A percentile compares a stretch with the other conserved stretches of the same genome.
Conservation (phyloP, 257 asterid species). For the Nicotiana sylvestris region DNA sequence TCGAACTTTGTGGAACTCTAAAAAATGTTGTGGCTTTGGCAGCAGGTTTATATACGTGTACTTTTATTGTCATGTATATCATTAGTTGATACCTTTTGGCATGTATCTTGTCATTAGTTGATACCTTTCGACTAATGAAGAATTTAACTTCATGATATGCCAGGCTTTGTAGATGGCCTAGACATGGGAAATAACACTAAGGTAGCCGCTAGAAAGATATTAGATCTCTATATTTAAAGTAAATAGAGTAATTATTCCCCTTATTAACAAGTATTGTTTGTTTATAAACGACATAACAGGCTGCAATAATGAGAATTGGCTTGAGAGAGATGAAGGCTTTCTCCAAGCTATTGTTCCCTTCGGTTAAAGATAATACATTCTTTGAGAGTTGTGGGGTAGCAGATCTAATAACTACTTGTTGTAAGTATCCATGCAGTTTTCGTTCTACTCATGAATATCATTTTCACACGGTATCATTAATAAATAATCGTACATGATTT, state of each 20-base stretch:
- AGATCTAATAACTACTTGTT: constrained; percentile 87
- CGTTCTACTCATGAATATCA: not conserved
- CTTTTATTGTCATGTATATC: constrained; percentile 8
- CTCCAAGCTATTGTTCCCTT: constrained; percentile 74
- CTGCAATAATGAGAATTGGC: constrained; percentile 95
- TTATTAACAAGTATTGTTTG: not conserved
- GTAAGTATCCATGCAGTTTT: constrained; percentile 39
- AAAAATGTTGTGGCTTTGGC: constrained; percentile 86
- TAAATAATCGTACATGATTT: not conserved
- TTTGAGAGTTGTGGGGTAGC: constrained; percentile 98
- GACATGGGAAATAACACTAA: constrained; percentile 95
- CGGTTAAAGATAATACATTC: constrained; percentile 85
- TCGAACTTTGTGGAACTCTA: constrained; percentile 85
- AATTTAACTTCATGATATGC: constrained; percentile 9
- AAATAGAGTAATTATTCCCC: not conserved
- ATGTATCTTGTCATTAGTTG: constrained; percentile 9
- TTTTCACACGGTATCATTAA: not conserved
- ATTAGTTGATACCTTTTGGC: not conserved
- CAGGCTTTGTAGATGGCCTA: constrained; percentile 90
- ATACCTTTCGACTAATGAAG: not conserved
- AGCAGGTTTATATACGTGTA: constrained; percentile 47
- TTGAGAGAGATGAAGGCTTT: constrained; percentile 90
- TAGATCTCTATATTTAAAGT: not conserved
- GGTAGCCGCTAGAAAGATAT: constrained; percentile 31
- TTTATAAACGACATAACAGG: constrained; percentile 34